These are phyloP conservation scores for Mediolabrus comicus DNA, from an alignment of 108 stramenopile species.

Conservation along the genomic window DNA sequence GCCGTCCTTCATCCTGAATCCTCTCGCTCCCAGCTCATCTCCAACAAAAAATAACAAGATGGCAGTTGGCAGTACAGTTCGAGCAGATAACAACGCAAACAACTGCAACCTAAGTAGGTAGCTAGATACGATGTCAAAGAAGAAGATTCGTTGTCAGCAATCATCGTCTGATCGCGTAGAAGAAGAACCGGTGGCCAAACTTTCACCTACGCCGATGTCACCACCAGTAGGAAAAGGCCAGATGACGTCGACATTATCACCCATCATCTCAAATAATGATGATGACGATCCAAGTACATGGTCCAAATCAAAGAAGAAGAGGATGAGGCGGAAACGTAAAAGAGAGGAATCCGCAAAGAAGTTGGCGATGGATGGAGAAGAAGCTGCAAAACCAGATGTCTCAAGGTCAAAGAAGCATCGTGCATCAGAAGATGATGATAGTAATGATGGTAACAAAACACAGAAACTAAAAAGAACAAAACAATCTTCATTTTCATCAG, in stretches of 20 bases:
- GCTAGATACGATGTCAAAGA: neutral
- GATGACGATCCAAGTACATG: conserved; percentile 29
- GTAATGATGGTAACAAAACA: neutral
- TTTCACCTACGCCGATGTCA: neutral
- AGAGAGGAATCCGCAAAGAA: conserved; percentile 30
- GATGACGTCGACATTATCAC: neutral
- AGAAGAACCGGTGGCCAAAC: neutral
- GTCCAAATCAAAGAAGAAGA: conserved; percentile 45
- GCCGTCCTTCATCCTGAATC: too few relatives aligned
- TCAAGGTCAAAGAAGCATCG: neutral
- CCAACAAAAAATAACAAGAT: neutral
- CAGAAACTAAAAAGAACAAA: neutral
- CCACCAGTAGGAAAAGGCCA: neutral
- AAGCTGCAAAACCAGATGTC: neutral
- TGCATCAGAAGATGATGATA: neutral
- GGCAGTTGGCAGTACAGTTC: neutral
- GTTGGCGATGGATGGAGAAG: neutral
- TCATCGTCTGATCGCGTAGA: neutral
- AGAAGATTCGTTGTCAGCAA: neutral
- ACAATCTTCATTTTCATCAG: neutral
- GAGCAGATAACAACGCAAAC: neutral
- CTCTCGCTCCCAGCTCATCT: too few relatives aligned
- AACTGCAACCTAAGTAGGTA: too few relatives aligned
- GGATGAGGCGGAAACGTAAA: conserved; percentile 40
- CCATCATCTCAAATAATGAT: too few relatives aligned